Base-by-base conservation (phyloP, 768 basidiomycete genomes). In the Russula lepida region DNA sequence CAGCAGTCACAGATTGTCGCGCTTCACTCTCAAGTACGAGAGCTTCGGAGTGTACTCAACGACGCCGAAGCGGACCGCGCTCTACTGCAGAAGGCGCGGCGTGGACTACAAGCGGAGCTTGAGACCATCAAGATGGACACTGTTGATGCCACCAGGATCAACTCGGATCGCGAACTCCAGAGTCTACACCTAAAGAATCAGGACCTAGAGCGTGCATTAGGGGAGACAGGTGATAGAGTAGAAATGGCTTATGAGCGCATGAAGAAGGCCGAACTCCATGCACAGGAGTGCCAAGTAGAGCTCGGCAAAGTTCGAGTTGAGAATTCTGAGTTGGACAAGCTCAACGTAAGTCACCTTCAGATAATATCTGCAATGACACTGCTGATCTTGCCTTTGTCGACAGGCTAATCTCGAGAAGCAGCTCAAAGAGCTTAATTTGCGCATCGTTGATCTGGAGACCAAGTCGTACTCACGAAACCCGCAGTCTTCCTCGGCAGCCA, bases 341-440 rank as follows among this genome's bases (percentile, higher is more conserved):
- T 80, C 51, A 94, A 93, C 68, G 91, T 92, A 65, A 65, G 78
- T 71, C 32, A 21, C 17, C 9, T 4, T 48, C 76, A 39, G 35
- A 28, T 49, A 30, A 37, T 27, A 33, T n/a, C n/a, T n/a, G 57
- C 48, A 39, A 23, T 44, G 8, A 11, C n/a, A 54, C 30, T 19
- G 33, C 17, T 63, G 56, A 9, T 25, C 39, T 19, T 19, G 41
- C 28, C 9, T 33, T 41, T 54, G 64, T 30, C 66, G 32, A 57
- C 43, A 94, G 92, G 89, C 88, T 12, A 83, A 79, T 64, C 76
- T 94, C 19, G 90, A 93, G 75, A 92, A 90, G 69, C 87, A 90
- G 69, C 78, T 88, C 69, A 92, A 91, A 69, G 92, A 92, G 54
- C 74, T 92, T 33, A 90, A 91, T 63, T 81, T 90, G 44, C 86